These are phyloP conservation scores for Musa beccarii DNA, from an alignment of 176 grass and related monocot species.

Conservation along the genomic window DNA sequence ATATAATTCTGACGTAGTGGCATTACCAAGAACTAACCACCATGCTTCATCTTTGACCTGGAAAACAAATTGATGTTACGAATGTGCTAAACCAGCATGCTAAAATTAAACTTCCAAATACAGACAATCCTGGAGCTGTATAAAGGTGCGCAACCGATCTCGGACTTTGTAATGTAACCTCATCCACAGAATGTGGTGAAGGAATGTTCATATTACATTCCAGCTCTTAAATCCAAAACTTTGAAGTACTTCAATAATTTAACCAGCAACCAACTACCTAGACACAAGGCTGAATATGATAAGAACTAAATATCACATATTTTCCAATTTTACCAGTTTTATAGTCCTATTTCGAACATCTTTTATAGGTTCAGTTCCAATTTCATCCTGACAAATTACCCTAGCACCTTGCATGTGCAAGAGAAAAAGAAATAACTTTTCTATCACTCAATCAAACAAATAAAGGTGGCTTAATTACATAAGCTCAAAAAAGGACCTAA, in stretches of 20 bases:
- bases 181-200: background rate
- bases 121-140: background rate
- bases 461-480: background rate
- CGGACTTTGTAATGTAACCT: background rate
- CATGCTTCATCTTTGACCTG: constrained; percentile 97
- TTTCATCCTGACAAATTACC: background rate
- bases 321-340: background rate
- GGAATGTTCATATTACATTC: background rate
- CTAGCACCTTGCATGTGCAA: background rate
- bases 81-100: constrained; percentile 2
- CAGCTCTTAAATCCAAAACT: background rate
- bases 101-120: constrained; percentile 8
- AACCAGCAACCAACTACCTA: background rate
- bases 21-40: constrained; percentile 88
- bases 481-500: background rate
- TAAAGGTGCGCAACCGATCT: background rate
- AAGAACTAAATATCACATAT: background rate
- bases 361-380: background rate
- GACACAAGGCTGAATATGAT: background rate
- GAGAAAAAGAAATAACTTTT: background rate
- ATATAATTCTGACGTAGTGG: constrained; percentile 66
- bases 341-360: background rate
- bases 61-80: constrained; percentile 12
- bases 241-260: background rate
- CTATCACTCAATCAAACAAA: background rate